Evolutionary conservation across 441 rosid species (phyloP), one percentile per base, ranked within the genome.

Genomic region (Rhodomyrtus psidioides): DNA sequence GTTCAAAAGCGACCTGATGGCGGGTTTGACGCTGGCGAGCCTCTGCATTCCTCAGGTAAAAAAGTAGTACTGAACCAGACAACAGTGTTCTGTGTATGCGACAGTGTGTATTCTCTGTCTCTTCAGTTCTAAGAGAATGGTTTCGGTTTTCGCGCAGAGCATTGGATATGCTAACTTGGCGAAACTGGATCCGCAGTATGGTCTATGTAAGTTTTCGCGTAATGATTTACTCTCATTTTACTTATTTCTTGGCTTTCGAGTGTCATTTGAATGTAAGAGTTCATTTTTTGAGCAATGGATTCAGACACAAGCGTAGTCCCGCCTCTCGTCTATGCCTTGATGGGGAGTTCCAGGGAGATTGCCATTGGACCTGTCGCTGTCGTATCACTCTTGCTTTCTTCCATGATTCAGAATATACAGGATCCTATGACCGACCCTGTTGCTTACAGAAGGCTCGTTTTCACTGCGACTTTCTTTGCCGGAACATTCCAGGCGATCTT

Each of bases 31-130:
- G 1, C 86, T 85, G 9, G 83, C 86, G 1, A 85, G 83, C 86
- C 86, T 85, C 83, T 85, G 17, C 70, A 85, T 85, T 55, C 86
- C 83, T 85, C 86, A 76, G 86, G 86, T 84, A 84, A 28, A 28
- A 28, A 46, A n/a, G 46, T 26, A 54, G 16, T 30, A 34, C 57
- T 39, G 79, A 70, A 39, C 46, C 14, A 34, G 79, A 39, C 9
- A 26, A 26, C 8, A 34, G 79, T 21, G n/a, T 21, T 65, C 53
- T 27, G 39, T 27, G 56, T 2, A 26, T n/a, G 39, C 27, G 30
- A 15, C 6, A 15, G 19, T 0, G 56, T 12, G 57, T 53, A 27
- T 24, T 53, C 39, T 44, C 14, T 76, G 57, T 54, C 39, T 46
- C 14, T 79, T 79, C 24, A 26, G 34, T 46, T 81, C 56, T 81